Evolutionary conservation across 768 basidiomycete genomes (phyloP).

Genomic region (Astraeus odoratus): DNA sequence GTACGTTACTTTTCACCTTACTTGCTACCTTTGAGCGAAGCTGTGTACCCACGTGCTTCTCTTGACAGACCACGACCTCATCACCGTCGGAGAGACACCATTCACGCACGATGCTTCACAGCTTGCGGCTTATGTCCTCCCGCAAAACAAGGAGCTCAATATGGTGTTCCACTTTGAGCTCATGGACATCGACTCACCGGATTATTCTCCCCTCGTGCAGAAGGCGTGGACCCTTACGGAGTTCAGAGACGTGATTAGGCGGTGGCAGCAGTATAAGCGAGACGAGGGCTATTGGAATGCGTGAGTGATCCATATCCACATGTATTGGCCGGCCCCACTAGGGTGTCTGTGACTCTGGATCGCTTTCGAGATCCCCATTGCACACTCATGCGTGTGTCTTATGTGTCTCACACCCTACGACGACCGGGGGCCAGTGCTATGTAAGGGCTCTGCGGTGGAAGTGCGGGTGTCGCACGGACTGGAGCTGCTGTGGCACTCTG

Average conservation of each 20-base stretch:
- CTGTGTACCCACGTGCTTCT: conserved; percentile 4
- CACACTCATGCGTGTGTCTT: conserved; percentile 5
- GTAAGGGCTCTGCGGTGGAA: conserved; percentile 16
- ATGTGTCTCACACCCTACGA: conserved; percentile 1
- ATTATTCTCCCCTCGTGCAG: conserved; percentile 33
- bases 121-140: conserved; percentile 51
- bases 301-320: conserved; percentile 27
- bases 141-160: conserved; percentile 52
- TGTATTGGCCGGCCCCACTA: neutral
- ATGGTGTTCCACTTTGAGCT: conserved; percentile 63
- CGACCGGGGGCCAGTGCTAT: conserved; percentile 10
- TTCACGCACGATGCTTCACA: conserved; percentile 46
- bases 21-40: conserved; percentile 7
- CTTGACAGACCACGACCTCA: conserved; percentile 43
- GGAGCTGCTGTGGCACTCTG: conserved; percentile 3
- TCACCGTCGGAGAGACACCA: conserved; percentile 61
- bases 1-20: conserved; percentile 30
- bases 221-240: conserved; percentile 47
- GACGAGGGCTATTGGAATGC: conserved; percentile 63
- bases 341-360: neutral
- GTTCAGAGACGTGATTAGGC: conserved; percentile 38
- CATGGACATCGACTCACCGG: conserved; percentile 50
- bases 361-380: conserved; percentile 7
- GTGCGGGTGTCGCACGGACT: conserved; percentile 3
- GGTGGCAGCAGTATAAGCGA: conserved; percentile 54